Evolutionary conservation across 352 stramenopile genomes (phyloP).

Genomic region (Phytophthora europaea): DNA sequence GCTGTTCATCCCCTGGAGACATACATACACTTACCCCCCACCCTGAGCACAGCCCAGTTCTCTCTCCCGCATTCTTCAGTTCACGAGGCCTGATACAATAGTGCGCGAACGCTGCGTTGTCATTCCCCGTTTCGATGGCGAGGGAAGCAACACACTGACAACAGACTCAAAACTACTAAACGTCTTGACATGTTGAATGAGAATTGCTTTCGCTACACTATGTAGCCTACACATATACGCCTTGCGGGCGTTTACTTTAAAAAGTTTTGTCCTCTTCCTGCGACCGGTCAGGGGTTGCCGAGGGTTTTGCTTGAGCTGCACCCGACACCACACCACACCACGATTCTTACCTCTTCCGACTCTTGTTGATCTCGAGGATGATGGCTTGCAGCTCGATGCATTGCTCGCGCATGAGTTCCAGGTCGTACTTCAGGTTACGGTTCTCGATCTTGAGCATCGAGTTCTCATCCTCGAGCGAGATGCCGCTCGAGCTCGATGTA

Average conservation of each 20-base stretch:
- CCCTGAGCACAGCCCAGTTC: conserved; percentile 1
- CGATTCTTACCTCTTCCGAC: conserved; percentile 75
- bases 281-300: not conserved
- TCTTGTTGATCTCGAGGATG: conserved; percentile 93
- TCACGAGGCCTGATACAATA: not conserved
- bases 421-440: conserved; percentile 88
- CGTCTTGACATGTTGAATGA: conserved; percentile 41
- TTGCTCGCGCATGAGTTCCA: conserved; percentile 91
- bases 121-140: not conserved
- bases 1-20: conserved; percentile 23
- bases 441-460: conserved; percentile 91
- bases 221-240: conserved; percentile 40
- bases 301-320: conserved; percentile 21
- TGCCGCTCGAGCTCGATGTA: conserved; percentile 73
- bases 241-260: conserved; percentile 42
- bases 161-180: conserved; percentile 14
- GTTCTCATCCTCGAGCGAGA: conserved; percentile 87
- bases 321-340: conserved; percentile 16
- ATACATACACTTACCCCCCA: conserved; percentile 7
- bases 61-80: conserved; percentile 21
- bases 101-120: too few species aligned
- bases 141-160: not conserved
- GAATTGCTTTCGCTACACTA: conserved; percentile 31
- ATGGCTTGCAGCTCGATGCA: conserved; percentile 90
- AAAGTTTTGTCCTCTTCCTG: conserved; percentile 26